Evolutionary conservation across 2,329 filamentous ascomycete genomes (phyloP).

Genomic region (Trichoderma atroviride): DNA sequence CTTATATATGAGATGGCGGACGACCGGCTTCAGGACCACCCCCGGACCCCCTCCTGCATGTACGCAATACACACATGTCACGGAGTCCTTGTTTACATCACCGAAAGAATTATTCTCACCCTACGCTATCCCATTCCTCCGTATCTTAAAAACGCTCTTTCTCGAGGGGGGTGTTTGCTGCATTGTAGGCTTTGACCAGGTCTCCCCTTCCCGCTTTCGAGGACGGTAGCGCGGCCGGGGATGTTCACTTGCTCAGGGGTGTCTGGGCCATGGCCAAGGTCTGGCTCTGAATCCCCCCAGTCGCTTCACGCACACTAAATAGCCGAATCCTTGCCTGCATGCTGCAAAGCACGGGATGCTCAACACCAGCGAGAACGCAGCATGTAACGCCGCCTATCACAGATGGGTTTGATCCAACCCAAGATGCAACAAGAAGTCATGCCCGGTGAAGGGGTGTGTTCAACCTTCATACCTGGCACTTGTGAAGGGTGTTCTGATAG

Average conservation of each 20-base stretch:
- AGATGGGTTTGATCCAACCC: slow-evolving; percentile 1
- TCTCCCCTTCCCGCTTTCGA: slow-evolving; percentile 4
- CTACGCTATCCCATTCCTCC: slow-evolving; percentile 11
- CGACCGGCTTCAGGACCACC: not conserved
- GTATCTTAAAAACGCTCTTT: not conserved
- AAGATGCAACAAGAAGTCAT: not conserved
- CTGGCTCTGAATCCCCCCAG: slow-evolving; percentile 2
- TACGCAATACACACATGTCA: not conserved
- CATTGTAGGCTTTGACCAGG: slow-evolving; percentile 2
- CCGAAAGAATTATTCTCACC: slow-evolving; percentile 6
- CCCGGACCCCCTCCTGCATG: not conserved
- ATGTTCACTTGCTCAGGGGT: slow-evolving; percentile 15
- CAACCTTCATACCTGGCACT: not conserved
- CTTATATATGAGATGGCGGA: slow-evolving; percentile 20
- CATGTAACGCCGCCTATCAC: slow-evolving; percentile 9
- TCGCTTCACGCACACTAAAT: slow-evolving; percentile 21
- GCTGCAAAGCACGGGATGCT: slow-evolving; percentile 13
- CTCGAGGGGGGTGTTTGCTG: slow-evolving; percentile 6
- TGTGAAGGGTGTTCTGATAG: not conserved
- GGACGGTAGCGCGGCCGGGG: slow-evolving; percentile 18
- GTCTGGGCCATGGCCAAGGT: slow-evolving; percentile 1
- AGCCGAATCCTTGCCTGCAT: slow-evolving; percentile 15
- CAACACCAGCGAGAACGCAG: slow-evolving; percentile 2
- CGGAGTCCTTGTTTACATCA: not conserved
- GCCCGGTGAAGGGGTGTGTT: not conserved